Conservation (phyloP, 257 asterid genomes). For the Buddleja alternifolia region DNA sequence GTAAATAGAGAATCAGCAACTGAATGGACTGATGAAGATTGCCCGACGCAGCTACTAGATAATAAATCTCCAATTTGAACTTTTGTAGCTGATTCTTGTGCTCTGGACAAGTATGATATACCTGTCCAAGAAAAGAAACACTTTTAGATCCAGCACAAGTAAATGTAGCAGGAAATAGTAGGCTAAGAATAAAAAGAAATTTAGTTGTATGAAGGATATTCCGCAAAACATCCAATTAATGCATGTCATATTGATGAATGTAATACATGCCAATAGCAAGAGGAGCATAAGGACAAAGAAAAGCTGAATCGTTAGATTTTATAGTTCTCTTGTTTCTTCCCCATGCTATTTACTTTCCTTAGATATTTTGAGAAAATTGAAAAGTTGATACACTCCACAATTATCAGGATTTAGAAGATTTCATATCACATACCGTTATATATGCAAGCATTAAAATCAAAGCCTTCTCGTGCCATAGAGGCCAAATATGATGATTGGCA, state of each 20-base stretch:
- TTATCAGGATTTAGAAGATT: not conserved
- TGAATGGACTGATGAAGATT: slow-evolving; percentile 51
- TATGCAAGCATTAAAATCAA: slow-evolving; percentile 94
- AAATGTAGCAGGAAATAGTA: slow-evolving; percentile 12
- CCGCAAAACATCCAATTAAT: not conserved
- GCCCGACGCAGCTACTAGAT: slow-evolving; percentile 30
- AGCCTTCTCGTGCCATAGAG: slow-evolving; percentile 82
- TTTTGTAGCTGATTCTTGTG: slow-evolving; percentile 69
- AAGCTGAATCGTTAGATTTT: not conserved
- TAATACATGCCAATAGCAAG: not conserved
- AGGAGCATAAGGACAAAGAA: not conserved
- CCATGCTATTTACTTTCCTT: slow-evolving; percentile 1
- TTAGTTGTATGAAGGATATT: not conserved
- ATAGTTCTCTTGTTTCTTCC: slow-evolving; percentile 7
- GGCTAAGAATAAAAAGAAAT: not conserved
- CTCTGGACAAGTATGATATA: slow-evolving; percentile 88
- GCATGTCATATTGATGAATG: not conserved
- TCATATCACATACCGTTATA: slow-evolving; percentile 61
- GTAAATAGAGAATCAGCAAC: slow-evolving; percentile 82
- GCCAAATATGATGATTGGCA: slow-evolving; percentile 79
- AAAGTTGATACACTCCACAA: not conserved
- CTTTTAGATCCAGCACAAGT: slow-evolving; percentile 17
- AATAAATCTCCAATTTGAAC: slow-evolving; percentile 49
- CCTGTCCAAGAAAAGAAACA: slow-evolving; percentile 51
- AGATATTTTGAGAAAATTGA: not conserved